phyloP scores from a whole-genome alignment of 2,329 filamentous ascomycete genomes.

The Metarhizium guizhouense region DNA sequence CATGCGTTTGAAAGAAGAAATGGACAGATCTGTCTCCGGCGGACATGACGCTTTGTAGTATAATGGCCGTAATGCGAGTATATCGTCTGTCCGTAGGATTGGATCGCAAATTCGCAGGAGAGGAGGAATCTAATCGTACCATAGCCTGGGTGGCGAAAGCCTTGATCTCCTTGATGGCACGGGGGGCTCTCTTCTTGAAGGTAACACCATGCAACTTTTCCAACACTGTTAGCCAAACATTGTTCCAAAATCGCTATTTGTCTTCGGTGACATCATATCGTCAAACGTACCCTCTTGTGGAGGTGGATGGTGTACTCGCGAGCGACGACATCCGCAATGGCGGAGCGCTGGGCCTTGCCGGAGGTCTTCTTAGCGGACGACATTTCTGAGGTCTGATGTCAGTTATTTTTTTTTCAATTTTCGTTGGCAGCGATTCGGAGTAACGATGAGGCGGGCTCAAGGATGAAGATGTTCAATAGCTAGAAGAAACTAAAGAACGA shows the following conservation, averaged over 20 bases:
- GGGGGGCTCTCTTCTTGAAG: conserved; percentile 99
- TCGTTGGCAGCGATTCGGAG: conserved; percentile 1
- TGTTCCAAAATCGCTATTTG: conserved; percentile 7
- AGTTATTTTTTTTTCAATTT: conserved; percentile 12
- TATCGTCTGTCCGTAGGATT: background rate
- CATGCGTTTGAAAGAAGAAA: background rate
- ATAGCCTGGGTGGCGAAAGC: conserved; percentile 87
- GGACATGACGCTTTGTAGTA: background rate
- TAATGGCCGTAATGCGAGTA: background rate
- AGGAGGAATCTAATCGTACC: conserved; percentile 52
- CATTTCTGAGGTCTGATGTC: conserved; percentile 27
- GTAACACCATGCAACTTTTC: conserved; percentile 83
- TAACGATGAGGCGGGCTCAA: background rate
- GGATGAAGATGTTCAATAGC: background rate
- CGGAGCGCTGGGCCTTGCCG: conserved; percentile 59
- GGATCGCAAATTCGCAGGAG: background rate
- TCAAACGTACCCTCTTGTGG: conserved; percentile 68
- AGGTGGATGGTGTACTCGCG: conserved; percentile 99
- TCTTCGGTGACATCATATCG: background rate
- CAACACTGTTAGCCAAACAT: conserved; percentile 7
- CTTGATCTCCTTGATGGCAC: conserved; percentile 99
- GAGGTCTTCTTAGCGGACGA: conserved; percentile 31
- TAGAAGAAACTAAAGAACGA: background rate
- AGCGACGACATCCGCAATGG: conserved; percentile 97
- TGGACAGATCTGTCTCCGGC: background rate